Percentiles rank a stretch among this genome's conserved stretches.
Evolutionary conservation across 2,329 filamentous ascomycete genomes (phyloP).

Genomic region (Gliomastix tumulicola): DNA sequence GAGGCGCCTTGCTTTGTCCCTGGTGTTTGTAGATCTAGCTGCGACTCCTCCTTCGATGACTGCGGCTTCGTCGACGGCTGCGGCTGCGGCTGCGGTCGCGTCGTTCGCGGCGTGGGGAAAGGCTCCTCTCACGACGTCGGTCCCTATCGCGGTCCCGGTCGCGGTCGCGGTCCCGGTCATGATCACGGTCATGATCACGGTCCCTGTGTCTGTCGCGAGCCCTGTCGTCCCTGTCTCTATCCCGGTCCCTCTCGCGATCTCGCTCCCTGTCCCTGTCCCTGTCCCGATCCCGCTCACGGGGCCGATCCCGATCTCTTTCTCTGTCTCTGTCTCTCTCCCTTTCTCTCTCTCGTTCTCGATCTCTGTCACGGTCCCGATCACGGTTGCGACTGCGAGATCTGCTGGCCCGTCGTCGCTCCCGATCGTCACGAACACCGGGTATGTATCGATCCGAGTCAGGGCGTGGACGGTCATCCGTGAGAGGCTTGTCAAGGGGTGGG

Average conservation of each 20-base stretch:
- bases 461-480: background rate
- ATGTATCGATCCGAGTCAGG: constrained; percentile 32
- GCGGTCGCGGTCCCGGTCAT: constrained; percentile 28
- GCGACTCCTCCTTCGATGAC: constrained; percentile 13
- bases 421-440: constrained; percentile 33
- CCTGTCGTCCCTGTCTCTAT: constrained; percentile 33
- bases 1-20: too few relatives aligned
- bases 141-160: constrained; percentile 29
- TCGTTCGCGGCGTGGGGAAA: constrained; percentile 24
- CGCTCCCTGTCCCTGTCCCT: constrained; percentile 16
- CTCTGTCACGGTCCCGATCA: constrained; percentile 16
- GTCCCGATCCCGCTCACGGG: constrained; percentile 23
- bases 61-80: constrained; percentile 22
- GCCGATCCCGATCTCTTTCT: constrained; percentile 15
- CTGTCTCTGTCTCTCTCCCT: constrained; percentile 24
- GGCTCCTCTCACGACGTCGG: constrained; percentile 20
- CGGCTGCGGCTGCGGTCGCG: constrained; percentile 29
- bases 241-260: constrained; percentile 28
- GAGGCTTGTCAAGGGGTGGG: background rate
- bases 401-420: constrained; percentile 20
- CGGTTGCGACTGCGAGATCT: constrained; percentile 20
- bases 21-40: too few relatives aligned
- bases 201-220: constrained; percentile 21
- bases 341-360: constrained; percentile 32
- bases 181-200: constrained; percentile 8